A percentile compares a stretch with the other conserved stretches of the same genome.
Conservation (phyloP, 2,329 filamentous ascomycete species). For the Scorias spongiosa region DNA sequence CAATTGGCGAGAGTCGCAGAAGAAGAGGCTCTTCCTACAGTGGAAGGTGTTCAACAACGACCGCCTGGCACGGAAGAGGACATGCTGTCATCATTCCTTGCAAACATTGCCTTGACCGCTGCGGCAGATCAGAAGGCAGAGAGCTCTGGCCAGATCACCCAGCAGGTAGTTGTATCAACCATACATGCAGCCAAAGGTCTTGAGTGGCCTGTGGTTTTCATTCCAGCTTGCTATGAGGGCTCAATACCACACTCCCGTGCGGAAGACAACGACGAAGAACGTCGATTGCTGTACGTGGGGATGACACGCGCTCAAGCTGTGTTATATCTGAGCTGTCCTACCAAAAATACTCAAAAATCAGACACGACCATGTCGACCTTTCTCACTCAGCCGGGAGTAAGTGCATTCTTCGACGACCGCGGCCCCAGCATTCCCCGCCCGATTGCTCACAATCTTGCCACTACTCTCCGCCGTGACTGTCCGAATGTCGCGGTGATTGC, state of each 20-base stretch:
- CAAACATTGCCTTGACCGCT: conserved; percentile 75
- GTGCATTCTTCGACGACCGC: conserved; percentile 38
- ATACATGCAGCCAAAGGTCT: conserved; percentile 93
- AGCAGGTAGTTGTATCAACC: conserved; percentile 75
- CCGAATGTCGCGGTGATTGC: conserved; percentile 43
- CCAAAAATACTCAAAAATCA: conserved; percentile 47
- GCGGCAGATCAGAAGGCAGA: conserved; percentile 54
- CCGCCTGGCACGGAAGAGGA: conserved; percentile 38
- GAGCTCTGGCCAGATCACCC: conserved; percentile 34
- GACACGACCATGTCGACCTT: conserved; percentile 58
- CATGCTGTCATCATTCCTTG: conserved; percentile 63
- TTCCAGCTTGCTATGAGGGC: conserved; percentile 77
- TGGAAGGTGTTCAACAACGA: conserved; percentile 53
- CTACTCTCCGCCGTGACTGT: conserved; percentile 50
- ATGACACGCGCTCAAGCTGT: conserved; percentile 87
- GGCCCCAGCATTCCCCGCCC: conserved; percentile 55
- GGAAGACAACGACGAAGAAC: conserved; percentile 76
- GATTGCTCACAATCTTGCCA: conserved; percentile 50
- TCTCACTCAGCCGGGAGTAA: conserved; percentile 41
- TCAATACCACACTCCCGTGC: conserved; percentile 79
- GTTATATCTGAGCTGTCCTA: conserved; percentile 70
- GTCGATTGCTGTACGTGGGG: conserved; percentile 79
- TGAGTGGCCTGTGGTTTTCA: conserved; percentile 91
- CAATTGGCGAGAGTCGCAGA: conserved; percentile 14
- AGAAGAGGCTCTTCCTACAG: conserved; percentile 43